A percentile compares a stretch with the other conserved stretches of the same genome.
Evolutionary conservation across 139 green algal species (phyloP).

Genomic region (Monoraphidium neglectum): DNA sequence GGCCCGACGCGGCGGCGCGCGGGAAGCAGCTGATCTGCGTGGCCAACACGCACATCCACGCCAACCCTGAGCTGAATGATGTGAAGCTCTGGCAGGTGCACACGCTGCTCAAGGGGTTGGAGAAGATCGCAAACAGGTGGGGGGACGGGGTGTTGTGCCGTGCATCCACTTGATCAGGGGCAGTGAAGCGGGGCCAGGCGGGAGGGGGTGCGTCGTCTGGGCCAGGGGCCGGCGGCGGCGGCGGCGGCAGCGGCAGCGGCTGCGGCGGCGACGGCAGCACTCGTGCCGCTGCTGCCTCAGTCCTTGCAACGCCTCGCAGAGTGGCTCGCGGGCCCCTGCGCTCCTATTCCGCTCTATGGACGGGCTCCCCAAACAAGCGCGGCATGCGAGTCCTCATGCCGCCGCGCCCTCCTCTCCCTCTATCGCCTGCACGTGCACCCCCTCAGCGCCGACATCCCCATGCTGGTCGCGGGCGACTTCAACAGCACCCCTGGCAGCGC

Average conservation of each 20-base stretch:
- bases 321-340: no score
- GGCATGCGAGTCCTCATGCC: no score
- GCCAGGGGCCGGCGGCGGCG: no score
- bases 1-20: not conserved
- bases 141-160: not conserved
- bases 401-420: no score
- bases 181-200: not conserved
- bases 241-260: not conserved
- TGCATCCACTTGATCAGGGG: not conserved
- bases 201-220: not conserved
- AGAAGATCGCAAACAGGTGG: conserved; percentile 95
- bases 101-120: conserved; percentile 98
- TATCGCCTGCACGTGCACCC: no score
- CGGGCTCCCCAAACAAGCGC: no score
- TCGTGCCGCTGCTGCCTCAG: not conserved
- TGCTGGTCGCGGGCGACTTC: conserved; percentile 98
- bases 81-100: conserved; percentile 99
- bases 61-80: conserved; percentile 96
- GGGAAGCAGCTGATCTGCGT: conserved; percentile 94
- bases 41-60: conserved; percentile 99
- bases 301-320: not conserved
- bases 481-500: conserved; percentile 90
- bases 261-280: not conserved
- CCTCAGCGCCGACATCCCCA: conserved; percentile 87
- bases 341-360: no score